Evolutionary conservation across 2,329 filamentous ascomycete genomes (phyloP).

Genomic region (Beauveria australis): DNA sequence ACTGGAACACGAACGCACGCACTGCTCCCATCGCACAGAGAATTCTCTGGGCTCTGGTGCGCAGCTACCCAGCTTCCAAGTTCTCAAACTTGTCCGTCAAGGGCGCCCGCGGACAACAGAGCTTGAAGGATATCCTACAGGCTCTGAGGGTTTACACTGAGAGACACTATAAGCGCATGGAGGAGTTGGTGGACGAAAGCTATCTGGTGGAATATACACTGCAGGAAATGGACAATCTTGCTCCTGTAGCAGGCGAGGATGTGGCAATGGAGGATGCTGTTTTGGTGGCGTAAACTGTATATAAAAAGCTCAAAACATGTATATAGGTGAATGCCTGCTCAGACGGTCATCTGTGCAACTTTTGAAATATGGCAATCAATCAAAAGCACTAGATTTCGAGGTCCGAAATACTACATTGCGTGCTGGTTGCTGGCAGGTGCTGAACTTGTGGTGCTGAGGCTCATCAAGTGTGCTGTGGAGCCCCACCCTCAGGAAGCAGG

Average conservation of each 20-base stretch:
- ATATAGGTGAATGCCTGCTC: neutral
- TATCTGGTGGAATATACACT: constrained; percentile 91
- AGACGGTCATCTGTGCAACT: neutral
- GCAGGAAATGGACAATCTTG: constrained; percentile 78
- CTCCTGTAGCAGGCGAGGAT: constrained; percentile 31
- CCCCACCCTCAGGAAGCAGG: constrained; percentile 5
- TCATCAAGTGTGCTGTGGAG: neutral
- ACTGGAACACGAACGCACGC: constrained; percentile 96
- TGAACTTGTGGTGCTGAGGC: neutral
- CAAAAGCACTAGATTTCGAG: neutral
- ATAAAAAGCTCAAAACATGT: constrained; percentile 1
- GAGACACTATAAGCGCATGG: constrained; percentile 80
- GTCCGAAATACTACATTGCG: no score
- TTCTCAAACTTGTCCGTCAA: constrained; percentile 62
- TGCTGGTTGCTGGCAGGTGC: neutral
- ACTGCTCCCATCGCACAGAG: constrained; percentile 80
- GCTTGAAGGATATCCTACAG: constrained; percentile 74
- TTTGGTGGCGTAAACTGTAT: constrained; percentile 27
- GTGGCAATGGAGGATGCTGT: constrained; percentile 31
- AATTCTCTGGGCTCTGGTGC: constrained; percentile 71
- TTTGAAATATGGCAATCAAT: neutral
- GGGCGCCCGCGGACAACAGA: constrained; percentile 50
- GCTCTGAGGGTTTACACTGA: constrained; percentile 88
- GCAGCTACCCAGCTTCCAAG: constrained; percentile 69
- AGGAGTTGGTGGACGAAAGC: constrained; percentile 88